Evolutionary conservation across 371 early-diverging fungal genomes (phyloP).

Genomic region (Mucor saturninus): DNA sequence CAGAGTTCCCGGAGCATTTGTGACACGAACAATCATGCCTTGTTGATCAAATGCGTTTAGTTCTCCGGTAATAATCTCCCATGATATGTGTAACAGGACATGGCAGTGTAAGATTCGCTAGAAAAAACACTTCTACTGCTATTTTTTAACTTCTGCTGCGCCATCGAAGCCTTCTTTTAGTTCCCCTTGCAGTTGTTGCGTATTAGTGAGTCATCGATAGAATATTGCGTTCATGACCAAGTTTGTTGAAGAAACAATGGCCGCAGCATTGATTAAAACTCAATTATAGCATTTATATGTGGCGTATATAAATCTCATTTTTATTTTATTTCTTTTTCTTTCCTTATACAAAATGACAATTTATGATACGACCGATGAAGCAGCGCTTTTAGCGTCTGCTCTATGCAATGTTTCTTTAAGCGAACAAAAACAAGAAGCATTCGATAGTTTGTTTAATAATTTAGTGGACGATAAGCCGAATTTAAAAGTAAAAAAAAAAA

Average conservation of each 20-base stretch:
- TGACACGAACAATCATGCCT: no score
- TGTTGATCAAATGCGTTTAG: no score
- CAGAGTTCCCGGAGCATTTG: no score
- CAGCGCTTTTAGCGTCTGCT: conserved; percentile 24
- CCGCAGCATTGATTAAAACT: no score
- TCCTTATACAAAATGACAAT: conserved; percentile 6
- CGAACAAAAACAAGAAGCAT: conserved; percentile 7
- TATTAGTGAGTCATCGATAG: neutral
- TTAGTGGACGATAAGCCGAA: neutral
- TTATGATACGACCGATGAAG: conserved; percentile 18
- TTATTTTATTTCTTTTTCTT: conserved; percentile 1
- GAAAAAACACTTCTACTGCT: no score
- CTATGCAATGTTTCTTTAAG: conserved; percentile 20
- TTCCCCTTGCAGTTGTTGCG: neutral
- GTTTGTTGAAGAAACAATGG: no score
- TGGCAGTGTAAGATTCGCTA: no score
- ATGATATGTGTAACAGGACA: no score
- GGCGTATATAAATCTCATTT: neutral
- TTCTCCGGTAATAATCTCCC: no score
- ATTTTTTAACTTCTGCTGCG: no score
- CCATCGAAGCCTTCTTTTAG: no score
- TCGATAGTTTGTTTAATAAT: conserved; percentile 13
- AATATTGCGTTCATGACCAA: no score
- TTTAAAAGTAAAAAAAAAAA: conserved; percentile 1
- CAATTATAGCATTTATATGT: neutral